phyloP scores from a whole-genome alignment of 495 filamentous ascomycete genomes.

The Hypoxylon rickii region DNA sequence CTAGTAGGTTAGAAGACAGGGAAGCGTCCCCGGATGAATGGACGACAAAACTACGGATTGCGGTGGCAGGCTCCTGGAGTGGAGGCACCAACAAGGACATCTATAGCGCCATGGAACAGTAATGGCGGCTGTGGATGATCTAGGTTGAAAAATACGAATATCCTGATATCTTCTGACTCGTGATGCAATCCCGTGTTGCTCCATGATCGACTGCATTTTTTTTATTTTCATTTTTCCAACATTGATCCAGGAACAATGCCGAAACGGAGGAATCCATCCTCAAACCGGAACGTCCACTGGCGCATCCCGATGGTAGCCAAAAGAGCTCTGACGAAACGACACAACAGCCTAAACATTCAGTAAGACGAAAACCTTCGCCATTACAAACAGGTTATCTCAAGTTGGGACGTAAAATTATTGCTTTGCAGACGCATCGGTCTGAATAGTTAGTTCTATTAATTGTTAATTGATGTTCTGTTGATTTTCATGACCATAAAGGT shows the following conservation, averaged over 20 bases:
- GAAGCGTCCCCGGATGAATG: conserved; percentile 20
- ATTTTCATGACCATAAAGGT: no score
- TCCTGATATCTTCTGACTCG: conserved; percentile 2
- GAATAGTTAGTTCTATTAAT: neutral
- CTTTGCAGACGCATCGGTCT: no score
- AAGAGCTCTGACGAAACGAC: no score
- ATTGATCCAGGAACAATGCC: conserved; percentile 6
- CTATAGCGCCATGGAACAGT: conserved; percentile 11
- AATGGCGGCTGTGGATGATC: conserved; percentile 22
- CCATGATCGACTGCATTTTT: neutral
- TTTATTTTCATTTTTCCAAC: neutral
- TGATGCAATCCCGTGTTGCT: neutral
- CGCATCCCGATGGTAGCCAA: neutral
- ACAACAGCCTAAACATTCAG: no score
- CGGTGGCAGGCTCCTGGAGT: neutral
- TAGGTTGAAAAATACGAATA: conserved; percentile 21
- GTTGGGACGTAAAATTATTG: no score
- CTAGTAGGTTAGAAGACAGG: neutral
- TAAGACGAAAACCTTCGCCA: no score
- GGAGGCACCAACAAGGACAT: neutral
- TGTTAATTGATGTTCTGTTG: no score
- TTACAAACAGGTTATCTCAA: no score
- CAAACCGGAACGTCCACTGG: conserved; percentile 8
- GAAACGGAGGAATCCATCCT: conserved; percentile 13
- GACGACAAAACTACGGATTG: conserved; percentile 21